Conservation (phyloP, 2,329 filamentous ascomycete genomes). For the Sporothrix pallida region DNA sequence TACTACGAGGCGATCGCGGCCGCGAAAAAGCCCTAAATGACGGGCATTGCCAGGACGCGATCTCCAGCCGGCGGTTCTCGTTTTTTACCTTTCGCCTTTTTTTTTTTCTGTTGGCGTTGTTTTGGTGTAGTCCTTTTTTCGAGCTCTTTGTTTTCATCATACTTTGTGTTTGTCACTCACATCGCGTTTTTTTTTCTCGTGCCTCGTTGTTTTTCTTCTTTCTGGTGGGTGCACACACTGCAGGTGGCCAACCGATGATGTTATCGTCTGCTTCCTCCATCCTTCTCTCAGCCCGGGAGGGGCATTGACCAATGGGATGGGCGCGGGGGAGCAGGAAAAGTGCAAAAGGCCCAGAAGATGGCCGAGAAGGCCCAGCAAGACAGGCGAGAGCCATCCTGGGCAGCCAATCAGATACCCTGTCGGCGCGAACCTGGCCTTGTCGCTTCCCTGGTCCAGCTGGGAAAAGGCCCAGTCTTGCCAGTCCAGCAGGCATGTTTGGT, state of each 20-base stretch:
- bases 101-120: too few relatives aligned
- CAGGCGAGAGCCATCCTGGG: neutral
- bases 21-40: slow-evolving; percentile 4
- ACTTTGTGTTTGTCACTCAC: neutral
- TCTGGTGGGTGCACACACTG: neutral
- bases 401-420: slow-evolving; percentile 15
- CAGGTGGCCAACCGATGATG: slow-evolving; percentile 36
- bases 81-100: neutral
- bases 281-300: slow-evolving; percentile 12
- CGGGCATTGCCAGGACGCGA: slow-evolving; percentile 11
- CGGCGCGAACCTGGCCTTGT: neutral
- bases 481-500: neutral
- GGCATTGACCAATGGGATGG: slow-evolving; percentile 38
- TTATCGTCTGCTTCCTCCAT: slow-evolving; percentile 32
- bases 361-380: neutral
- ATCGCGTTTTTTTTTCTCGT: neutral
- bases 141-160: neutral
- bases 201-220: neutral
- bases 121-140: neutral
- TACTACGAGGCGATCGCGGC: slow-evolving; percentile 6
- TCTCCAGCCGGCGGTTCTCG: slow-evolving; percentile 2
- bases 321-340: slow-evolving; percentile 24
- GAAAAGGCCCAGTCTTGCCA: neutral
- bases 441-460: neutral
- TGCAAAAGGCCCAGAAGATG: neutral